These are phyloP conservation scores for Diaporthe humulicola DNA, from an alignment of 2,329 filamentous ascomycete genomes.

Conservation along the genomic window DNA sequence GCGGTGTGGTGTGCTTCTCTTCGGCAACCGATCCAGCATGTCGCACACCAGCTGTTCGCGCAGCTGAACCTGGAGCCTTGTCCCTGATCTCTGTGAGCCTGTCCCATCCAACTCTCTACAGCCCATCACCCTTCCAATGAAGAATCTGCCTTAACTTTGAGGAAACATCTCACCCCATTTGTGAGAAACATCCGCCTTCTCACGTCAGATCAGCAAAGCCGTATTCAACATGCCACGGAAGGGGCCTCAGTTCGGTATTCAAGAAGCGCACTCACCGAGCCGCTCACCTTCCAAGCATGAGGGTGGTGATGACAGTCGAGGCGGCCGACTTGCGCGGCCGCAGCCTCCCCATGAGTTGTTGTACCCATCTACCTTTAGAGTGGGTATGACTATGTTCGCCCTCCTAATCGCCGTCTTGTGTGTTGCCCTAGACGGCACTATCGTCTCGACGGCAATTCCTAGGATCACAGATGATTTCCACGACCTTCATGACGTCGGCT, in stretches of 20 bases:
- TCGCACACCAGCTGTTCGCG: not conserved
- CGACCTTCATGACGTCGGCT: constrained; percentile 55
- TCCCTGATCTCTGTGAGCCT: not conserved
- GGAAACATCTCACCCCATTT: not conserved
- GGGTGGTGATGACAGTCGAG: not conserved
- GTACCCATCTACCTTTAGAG: not conserved
- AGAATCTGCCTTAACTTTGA: not conserved
- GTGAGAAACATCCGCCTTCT: not conserved
- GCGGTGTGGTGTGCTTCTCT: not conserved
- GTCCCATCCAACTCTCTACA: not conserved
- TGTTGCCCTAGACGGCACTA: constrained; percentile 38
- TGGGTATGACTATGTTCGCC: not conserved
- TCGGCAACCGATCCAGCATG: not conserved
- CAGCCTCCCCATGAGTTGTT: not conserved
- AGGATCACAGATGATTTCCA: constrained; percentile 54
- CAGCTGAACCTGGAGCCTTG: not conserved
- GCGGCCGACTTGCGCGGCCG: not conserved
- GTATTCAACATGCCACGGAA: not conserved
- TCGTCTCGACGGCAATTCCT: constrained; percentile 56
- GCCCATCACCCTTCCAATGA: not conserved
- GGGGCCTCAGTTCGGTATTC: not conserved
- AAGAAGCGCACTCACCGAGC: not conserved
- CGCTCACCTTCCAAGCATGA: not conserved
- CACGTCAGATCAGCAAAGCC: not conserved
- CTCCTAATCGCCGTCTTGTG: constrained; percentile 11